These are phyloP conservation scores for Teratosphaeria pseudoeucalypti DNA, from an alignment of 2,329 filamentous ascomycete genomes.

Conservation along the genomic window DNA sequence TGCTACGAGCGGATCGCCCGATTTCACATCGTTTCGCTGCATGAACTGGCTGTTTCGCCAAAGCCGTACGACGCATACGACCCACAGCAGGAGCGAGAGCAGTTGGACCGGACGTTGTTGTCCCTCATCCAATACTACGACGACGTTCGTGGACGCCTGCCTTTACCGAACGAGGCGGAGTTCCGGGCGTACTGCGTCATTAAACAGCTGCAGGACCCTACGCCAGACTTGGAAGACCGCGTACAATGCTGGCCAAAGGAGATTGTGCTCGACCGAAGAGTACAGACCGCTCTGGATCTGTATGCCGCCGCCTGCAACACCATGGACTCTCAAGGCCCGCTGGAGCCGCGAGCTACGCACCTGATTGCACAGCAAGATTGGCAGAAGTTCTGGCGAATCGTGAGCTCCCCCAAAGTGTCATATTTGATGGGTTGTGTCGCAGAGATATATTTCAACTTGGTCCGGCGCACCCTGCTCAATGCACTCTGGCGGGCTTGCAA, in stretches of 20 bases:
- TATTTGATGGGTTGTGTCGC: constrained; percentile 56
- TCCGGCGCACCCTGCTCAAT: constrained; percentile 47
- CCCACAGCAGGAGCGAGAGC: constrained; percentile 51
- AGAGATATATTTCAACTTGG: constrained; percentile 50
- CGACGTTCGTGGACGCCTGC: constrained; percentile 39
- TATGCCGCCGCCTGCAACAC: constrained; percentile 46
- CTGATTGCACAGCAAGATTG: constrained; percentile 49
- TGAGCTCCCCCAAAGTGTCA: constrained; percentile 45
- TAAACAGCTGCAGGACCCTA: constrained; percentile 41
- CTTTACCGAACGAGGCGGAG: constrained; percentile 51
- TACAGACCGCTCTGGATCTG: constrained; percentile 47
- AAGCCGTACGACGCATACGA: constrained; percentile 43
- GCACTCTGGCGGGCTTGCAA: constrained; percentile 20
- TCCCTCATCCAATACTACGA: constrained; percentile 53
- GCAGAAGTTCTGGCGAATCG: constrained; percentile 46
- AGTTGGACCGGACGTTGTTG: constrained; percentile 52
- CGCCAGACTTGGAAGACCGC: constrained; percentile 46
- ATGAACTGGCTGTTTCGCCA: constrained; percentile 44
- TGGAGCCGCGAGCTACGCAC: constrained; percentile 40
- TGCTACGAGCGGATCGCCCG: constrained; percentile 54
- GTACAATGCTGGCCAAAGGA: constrained; percentile 45
- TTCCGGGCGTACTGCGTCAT: constrained; percentile 54
- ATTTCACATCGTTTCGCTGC: constrained; percentile 53
- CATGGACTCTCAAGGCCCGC: constrained; percentile 40
- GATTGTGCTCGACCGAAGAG: constrained; percentile 40